Percentiles rank a stretch among this genome's conserved stretches.
phyloP scores from a whole-genome alignment of 331 rosid genomes.

The Rosa hybrid region DNA sequence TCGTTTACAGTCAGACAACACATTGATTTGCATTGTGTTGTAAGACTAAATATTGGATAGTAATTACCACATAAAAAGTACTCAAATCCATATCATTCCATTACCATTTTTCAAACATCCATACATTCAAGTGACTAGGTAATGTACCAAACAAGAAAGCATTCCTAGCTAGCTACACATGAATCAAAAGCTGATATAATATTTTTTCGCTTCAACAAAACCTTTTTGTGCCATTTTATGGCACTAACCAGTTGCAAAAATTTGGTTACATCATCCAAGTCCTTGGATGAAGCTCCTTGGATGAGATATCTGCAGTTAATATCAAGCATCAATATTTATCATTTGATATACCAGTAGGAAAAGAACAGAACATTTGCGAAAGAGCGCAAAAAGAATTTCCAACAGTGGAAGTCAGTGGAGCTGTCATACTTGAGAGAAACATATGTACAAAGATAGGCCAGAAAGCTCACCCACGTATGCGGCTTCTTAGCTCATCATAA shows the following conservation, averaged over 20 bases:
- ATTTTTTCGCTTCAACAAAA: too few species aligned
- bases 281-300: constrained; percentile 53
- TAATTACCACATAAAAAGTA: too few species aligned
- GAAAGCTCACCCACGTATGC: constrained; percentile 72
- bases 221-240: not conserved
- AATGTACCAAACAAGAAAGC: too few species aligned
- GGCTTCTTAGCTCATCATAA: constrained; percentile 75
- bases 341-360: constrained; percentile 16
- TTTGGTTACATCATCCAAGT: constrained; percentile 45
- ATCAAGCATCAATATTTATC: constrained; percentile 25
- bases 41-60: too few species aligned
- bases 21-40: too few species aligned
- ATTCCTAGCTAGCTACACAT: too few species aligned
- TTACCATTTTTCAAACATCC: too few species aligned
- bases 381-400: too few species aligned
- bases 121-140: too few species aligned
- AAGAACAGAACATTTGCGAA: not conserved
- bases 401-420: not conserved
- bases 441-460: not conserved
- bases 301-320: constrained; percentile 73
- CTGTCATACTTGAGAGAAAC: not conserved
- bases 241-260: constrained; percentile 87
- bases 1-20: too few species aligned
- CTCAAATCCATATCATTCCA: too few species aligned
- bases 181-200: too few species aligned